These are phyloP conservation scores for Erodium moschatum DNA, from an alignment of 441 rosid species.

Conservation along the genomic window DNA sequence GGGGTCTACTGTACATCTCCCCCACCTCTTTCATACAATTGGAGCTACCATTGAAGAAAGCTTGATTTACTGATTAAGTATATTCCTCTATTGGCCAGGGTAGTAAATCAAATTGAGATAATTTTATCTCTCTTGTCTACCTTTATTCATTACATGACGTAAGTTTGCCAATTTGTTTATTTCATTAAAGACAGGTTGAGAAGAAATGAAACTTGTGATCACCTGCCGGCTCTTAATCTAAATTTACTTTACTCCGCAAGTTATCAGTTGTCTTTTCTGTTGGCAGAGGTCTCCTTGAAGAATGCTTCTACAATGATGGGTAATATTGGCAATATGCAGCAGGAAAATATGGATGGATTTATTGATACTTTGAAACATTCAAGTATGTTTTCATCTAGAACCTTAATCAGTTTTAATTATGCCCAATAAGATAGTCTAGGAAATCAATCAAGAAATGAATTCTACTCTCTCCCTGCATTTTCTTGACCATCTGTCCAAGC, in stretches of 20 bases:
- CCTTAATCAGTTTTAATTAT: neutral
- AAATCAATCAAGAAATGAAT: neutral
- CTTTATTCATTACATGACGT: neutral
- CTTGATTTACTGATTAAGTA: neutral
- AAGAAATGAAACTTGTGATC: neutral
- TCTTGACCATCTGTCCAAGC: slow-evolving; percentile 4
- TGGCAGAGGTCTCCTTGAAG: slow-evolving; percentile 25
- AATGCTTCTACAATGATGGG: slow-evolving; percentile 23
- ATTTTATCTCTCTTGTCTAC: neutral
- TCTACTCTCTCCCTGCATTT: neutral
- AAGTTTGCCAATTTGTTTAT: neutral
- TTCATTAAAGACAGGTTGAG: neutral
- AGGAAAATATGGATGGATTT: slow-evolving; percentile 20
- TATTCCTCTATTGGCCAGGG: neutral
- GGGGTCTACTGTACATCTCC: neutral
- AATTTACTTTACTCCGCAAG: slow-evolving; percentile 8
- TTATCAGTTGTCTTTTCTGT: slow-evolving; percentile 13
- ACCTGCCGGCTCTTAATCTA: neutral
- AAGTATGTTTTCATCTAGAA: slow-evolving; percentile 20
- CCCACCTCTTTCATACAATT: neutral
- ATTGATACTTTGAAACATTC: slow-evolving; percentile 19
- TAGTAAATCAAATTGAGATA: neutral
- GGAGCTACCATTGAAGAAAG: neutral
- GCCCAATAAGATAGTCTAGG: neutral
- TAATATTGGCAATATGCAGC: slow-evolving; percentile 18